A percentile compares a stretch with the other conserved stretches of the same genome.
These are phyloP conservation scores for Sclerotinia spermophila DNA, from an alignment of 2,329 filamentous ascomycete species.

Conservation along the genomic window DNA sequence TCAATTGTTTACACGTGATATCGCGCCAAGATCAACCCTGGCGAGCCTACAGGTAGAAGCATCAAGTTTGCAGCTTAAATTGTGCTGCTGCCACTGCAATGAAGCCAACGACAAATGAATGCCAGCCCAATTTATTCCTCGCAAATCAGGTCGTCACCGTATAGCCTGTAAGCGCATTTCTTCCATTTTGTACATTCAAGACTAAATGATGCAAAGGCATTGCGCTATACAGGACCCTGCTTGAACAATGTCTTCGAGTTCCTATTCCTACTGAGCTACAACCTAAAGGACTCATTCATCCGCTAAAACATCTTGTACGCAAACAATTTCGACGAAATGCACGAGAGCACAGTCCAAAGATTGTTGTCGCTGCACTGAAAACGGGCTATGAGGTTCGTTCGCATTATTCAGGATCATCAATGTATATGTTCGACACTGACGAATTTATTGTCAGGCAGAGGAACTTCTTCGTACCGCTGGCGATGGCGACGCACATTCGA, in stretches of 20 bases:
- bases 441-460: slow-evolving; percentile 25
- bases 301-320: slow-evolving; percentile 55
- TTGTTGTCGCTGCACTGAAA: slow-evolving; percentile 59
- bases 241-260: slow-evolving; percentile 54
- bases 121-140: slow-evolving; percentile 44
- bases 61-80: background rate
- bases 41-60: background rate
- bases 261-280: slow-evolving; percentile 49
- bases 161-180: slow-evolving; percentile 44
- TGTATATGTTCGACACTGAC: background rate
- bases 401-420: background rate
- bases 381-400: slow-evolving; percentile 61
- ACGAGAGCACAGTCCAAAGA: slow-evolving; percentile 53
- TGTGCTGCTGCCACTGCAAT: background rate
- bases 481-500: slow-evolving; percentile 25
- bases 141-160: slow-evolving; percentile 47
- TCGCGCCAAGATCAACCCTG: background rate
- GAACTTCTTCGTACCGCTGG: slow-evolving; percentile 32
- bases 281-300: slow-evolving; percentile 36
- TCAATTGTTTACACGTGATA: background rate
- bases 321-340: slow-evolving; percentile 61
- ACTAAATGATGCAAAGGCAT: slow-evolving; percentile 48
- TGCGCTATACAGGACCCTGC: slow-evolving; percentile 68
- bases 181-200: background rate
- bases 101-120: slow-evolving; percentile 38